Evolutionary conservation across 75 land plant genomes (phyloP).

Genomic region (Picea sitchensis): DNA sequence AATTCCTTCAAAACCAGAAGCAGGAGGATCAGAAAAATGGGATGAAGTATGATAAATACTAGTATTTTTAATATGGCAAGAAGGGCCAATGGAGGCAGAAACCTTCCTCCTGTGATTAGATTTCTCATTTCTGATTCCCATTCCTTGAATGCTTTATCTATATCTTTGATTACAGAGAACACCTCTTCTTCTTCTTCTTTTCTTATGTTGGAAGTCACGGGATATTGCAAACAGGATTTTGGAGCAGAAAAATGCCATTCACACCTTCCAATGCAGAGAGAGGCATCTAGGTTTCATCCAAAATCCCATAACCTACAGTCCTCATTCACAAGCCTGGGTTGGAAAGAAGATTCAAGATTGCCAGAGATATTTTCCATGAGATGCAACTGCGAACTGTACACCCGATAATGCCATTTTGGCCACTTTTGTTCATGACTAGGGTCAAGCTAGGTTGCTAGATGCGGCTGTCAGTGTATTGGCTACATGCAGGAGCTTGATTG

Average conservation of each 20-base stretch:
- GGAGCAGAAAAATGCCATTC: conserved; percentile 32
- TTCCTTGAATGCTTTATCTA: not conserved
- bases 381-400: conserved; percentile 23
- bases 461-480: conserved; percentile 25
- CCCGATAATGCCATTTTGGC: conserved; percentile 40
- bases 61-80: not conserved
- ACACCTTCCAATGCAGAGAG: conserved; percentile 40
- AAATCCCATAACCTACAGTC: conserved; percentile 32
- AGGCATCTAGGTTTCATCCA: conserved; percentile 31
- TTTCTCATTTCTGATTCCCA: not conserved
- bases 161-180: not conserved
- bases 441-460: conserved; percentile 15
- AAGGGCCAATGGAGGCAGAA: not conserved
- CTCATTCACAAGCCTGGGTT: conserved; percentile 37
- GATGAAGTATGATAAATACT: not conserved
- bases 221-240: conserved; percentile 33
- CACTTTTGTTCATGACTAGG: conserved; percentile 24
- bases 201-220: conserved; percentile 17
- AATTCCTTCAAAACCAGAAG: not conserved
- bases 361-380: conserved; percentile 31
- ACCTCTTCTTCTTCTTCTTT: not conserved
- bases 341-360: conserved; percentile 32
- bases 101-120: not conserved
- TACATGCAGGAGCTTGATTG: conserved; percentile 12
- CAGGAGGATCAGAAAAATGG: not conserved